Evolutionary conservation across 257 asterid genomes (phyloP).

Genomic region (Rehmannia glutinosa): DNA sequence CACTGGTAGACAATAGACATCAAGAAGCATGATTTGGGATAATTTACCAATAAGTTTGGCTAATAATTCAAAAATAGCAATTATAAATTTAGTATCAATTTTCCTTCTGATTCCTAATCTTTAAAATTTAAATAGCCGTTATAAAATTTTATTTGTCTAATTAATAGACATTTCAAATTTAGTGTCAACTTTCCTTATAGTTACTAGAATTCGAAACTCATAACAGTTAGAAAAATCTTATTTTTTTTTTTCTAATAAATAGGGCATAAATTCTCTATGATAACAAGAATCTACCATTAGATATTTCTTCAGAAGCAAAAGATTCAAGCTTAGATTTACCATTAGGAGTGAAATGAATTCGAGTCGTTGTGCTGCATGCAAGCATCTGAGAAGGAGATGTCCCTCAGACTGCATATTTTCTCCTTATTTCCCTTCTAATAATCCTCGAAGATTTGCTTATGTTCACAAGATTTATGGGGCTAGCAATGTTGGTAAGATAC

Average conservation of each 20-base stretch:
- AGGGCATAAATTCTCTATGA: background rate
- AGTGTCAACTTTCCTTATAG: background rate
- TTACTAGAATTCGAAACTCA: background rate
- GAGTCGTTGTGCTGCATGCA: conserved; percentile 71
- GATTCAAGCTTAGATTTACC: conserved; percentile 10
- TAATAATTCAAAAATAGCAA: no score
- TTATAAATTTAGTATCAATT: no score
- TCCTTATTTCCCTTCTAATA: conserved; percentile 48
- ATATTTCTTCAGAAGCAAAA: no score
- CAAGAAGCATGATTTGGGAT: no score
- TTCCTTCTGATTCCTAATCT: no score
- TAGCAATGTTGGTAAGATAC: conserved; percentile 57
- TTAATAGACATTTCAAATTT: background rate
- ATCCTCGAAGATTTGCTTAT: conserved; percentile 50
- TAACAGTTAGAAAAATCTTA: conserved; percentile 18
- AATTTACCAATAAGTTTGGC: no score
- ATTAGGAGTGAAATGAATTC: conserved; percentile 27
- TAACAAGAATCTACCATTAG: conserved; percentile 7
- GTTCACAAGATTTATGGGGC: conserved; percentile 79
- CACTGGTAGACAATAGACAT: no score
- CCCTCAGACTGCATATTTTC: conserved; percentile 4
- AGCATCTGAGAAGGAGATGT: background rate
- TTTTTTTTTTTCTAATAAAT: background rate
- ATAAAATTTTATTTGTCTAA: no score
- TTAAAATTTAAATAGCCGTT: no score